A percentile compares a stretch with the other conserved stretches of the same genome.
Evolutionary conservation across 2,329 filamentous ascomycete genomes (phyloP).

Genomic region (Tolypocladium endophyticum): DNA sequence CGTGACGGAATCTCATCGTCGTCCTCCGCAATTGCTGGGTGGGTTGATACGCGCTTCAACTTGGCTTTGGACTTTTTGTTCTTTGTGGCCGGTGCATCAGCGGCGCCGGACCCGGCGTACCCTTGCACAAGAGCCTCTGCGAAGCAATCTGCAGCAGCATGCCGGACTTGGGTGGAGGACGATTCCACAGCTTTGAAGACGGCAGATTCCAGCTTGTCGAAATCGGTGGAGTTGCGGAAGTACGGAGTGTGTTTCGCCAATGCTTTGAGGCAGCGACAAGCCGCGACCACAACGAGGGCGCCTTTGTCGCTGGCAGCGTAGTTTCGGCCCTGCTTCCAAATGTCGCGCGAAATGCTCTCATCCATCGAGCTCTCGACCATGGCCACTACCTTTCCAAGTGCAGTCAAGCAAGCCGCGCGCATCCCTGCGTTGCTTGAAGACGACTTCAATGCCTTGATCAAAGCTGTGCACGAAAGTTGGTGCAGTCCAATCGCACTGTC

Average conservation of each 20-base stretch:
- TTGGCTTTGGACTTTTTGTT: conserved; percentile 61
- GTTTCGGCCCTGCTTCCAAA: conserved; percentile 84
- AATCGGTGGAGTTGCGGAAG: conserved; percentile 82
- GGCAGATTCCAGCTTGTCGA: conserved; percentile 74
- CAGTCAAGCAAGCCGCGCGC: conserved; percentile 65
- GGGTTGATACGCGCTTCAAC: conserved; percentile 48
- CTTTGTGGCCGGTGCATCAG: conserved; percentile 42
- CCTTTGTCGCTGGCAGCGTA: conserved; percentile 73
- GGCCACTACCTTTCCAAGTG: conserved; percentile 63
- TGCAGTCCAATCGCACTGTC: conserved; percentile 85
- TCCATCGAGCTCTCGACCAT: conserved; percentile 73
- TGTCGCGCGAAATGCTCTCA: conserved; percentile 73
- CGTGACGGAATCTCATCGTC: conserved; percentile 61
- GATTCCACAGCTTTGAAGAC: conserved; percentile 85
- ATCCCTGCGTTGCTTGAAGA: conserved; percentile 73
- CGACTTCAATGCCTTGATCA: conserved; percentile 71
- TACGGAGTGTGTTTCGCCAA: conserved; percentile 64
- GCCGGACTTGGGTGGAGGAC: conserved; percentile 61
- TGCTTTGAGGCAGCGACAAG: conserved; percentile 68
- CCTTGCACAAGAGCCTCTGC: conserved; percentile 74
- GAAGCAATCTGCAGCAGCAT: conserved; percentile 77
- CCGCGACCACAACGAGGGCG: conserved; percentile 64
- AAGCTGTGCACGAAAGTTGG: conserved; percentile 57
- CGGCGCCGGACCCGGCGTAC: conserved; percentile 42
- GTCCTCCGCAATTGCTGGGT: conserved; percentile 51